Evolutionary conservation across 192 early-diverging fungal species (phyloP), one percentile per base, ranked within the genome.

Genomic region (Gaertneriomyces semiglobifer): DNA sequence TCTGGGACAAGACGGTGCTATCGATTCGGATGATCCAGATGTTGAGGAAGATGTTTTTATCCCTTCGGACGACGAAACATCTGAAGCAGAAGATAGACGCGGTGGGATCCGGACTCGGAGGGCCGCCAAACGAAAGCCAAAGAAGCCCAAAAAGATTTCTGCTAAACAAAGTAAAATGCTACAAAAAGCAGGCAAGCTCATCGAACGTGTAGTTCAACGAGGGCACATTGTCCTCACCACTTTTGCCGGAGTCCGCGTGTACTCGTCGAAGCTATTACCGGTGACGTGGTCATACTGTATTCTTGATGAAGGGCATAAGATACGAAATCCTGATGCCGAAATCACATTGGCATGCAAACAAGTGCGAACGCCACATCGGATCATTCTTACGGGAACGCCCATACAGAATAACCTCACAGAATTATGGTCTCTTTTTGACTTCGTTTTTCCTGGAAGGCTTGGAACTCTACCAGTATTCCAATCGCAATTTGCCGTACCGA

Each of bases 231-330:
- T 98, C 5, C 71, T 98, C 38, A 96, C 92, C 2, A 95, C 96
- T 0, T 98, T 92, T 59, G 87, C 84, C 6, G 90, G 90, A 11
- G 62, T 95, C 4, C 86, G 89, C 51, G 81, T 90, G 0, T 90
- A 96, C 68, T 71, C 81, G 10, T 76, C 84, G 7, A 68, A 79
- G 0, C 73, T 98, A 4, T 54, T 93, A n/a, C 81, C 82, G 18
- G 79, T 85, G 46, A 73, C 81, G 42, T 98, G 93, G 94, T 86
- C 88, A 4, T 96, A 94, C 56, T 88, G 84, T 20, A 83, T 98
- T 8, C 70, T 98, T 41, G 96, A 98, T 69, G 96, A 98, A 76
- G 96, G 96, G 4, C 96, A 98, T 75, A 93, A 93, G 76, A 95
- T 98, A 43, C 81, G 93, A 44, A 98, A 98, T 63, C 94, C 94